A percentile compares a stretch with the other conserved stretches of the same genome.
Evolutionary conservation across 2,329 filamentous ascomycete species (phyloP).

Genomic region (Pestalotiopsis sp.): DNA sequence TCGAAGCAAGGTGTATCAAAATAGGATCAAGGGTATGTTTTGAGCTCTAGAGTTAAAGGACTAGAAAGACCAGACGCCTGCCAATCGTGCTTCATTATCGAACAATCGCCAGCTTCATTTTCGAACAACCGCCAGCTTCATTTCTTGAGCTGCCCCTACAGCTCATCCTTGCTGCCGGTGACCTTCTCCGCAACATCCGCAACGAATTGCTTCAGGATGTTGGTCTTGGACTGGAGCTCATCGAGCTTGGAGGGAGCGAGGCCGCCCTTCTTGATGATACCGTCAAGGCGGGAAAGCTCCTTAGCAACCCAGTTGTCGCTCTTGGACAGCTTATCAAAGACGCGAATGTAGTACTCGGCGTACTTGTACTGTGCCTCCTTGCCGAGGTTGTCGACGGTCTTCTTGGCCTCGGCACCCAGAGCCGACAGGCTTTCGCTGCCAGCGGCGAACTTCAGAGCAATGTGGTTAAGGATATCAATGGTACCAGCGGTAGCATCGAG

Average conservation of each 20-base stretch:
- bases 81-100: constrained; percentile 3
- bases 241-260: constrained; percentile 85
- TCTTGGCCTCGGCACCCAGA: constrained; percentile 71
- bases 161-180: constrained; percentile 66
- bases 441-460: constrained; percentile 71
- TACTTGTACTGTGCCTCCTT: constrained; percentile 70
- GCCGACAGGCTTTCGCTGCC: constrained; percentile 63
- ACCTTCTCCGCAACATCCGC: constrained; percentile 57
- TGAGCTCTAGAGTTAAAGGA: constrained; percentile 1
- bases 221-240: constrained; percentile 82
- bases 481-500: constrained; percentile 81
- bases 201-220: constrained; percentile 81
- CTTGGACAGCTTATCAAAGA: constrained; percentile 80
- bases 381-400: constrained; percentile 67
- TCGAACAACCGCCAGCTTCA: background rate
- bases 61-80: background rate
- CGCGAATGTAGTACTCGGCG: constrained; percentile 91
- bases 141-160: constrained; percentile 46
- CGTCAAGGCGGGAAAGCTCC: constrained; percentile 79
- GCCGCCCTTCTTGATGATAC: constrained; percentile 83
- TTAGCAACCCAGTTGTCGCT: constrained; percentile 81
- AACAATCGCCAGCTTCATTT: background rate
- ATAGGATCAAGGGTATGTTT: constrained; percentile 2
- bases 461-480: constrained; percentile 73
- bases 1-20: background rate